A percentile compares a stretch with the other conserved stretches of the same genome.
phyloP scores from a whole-genome alignment of 2,329 filamentous ascomycete species.

The Plenodomus lindquistii region DNA sequence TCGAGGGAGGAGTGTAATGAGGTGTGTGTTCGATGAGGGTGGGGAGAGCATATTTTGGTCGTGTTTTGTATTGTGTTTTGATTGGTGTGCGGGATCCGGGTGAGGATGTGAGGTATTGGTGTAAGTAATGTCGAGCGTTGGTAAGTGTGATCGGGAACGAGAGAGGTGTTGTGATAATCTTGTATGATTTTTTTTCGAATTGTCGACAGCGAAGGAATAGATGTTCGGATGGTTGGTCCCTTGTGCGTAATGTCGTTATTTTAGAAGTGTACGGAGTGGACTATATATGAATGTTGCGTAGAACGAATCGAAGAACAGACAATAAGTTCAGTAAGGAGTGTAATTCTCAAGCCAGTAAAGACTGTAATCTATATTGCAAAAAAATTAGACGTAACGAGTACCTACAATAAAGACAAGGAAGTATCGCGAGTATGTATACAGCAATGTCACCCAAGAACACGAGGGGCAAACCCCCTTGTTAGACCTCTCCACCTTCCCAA shows the following conservation, averaged over 20 bases:
- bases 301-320: background rate
- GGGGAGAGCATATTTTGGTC: background rate
- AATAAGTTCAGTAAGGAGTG: conserved; percentile 8
- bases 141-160: background rate
- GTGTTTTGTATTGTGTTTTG: background rate
- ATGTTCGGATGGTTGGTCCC: background rate
- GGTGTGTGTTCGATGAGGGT: background rate
- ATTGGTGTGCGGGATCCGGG: too few relatives aligned
- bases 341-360: background rate
- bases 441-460: background rate
- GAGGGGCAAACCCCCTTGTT: conserved; percentile 5
- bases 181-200: background rate
- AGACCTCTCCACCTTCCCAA: background rate
- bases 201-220: background rate
- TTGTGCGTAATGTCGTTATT: background rate
- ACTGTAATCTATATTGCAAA: background rate
- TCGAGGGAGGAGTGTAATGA: background rate
- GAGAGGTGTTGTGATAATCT: too few relatives aligned
- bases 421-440: background rate
- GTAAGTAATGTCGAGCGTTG: background rate
- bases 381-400: background rate
- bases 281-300: too few relatives aligned
- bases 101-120: background rate
- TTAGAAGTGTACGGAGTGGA: too few relatives aligned
- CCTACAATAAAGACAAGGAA: background rate